Conservation (phyloP, 495 filamentous ascomycete species). For the Jackrogersella multiformis region DNA sequence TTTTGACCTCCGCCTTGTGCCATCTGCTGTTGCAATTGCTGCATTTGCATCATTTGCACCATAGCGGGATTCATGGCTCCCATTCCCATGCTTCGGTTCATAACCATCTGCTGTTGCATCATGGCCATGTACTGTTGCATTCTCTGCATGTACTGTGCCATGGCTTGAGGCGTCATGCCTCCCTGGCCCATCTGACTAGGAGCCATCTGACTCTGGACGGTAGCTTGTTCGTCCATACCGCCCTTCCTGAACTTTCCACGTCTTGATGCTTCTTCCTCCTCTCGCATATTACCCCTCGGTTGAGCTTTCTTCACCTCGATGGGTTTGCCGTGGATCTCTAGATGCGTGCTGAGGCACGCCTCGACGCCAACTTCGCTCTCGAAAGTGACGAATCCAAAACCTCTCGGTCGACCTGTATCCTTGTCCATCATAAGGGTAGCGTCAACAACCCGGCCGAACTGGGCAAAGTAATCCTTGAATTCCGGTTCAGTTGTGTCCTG, state of each 20-base stretch:
- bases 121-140: conserved; percentile 96
- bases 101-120: conserved; percentile 88
- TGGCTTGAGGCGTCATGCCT: conserved; percentile 91
- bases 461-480: conserved; percentile 95
- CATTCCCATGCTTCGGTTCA: conserved; percentile 62
- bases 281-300: conserved; percentile 91
- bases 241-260: conserved; percentile 67
- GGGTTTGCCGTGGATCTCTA: conserved; percentile 92
- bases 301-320: conserved; percentile 99
- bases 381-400: conserved; percentile 99
- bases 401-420: conserved; percentile 92
- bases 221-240: conserved; percentile 53
- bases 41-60: conserved; percentile 72
- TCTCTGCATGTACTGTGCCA: conserved; percentile 96
- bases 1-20: conserved; percentile 53
- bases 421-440: conserved; percentile 99
- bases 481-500: conserved; percentile 96
- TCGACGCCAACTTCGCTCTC: conserved; percentile 96
- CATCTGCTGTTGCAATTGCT: conserved; percentile 81
- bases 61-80: conserved; percentile 68
- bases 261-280: conserved; percentile 81
- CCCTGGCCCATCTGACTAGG: conserved; percentile 58
- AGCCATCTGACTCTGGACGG: conserved; percentile 53
- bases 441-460: conserved; percentile 95
- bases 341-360: conserved; percentile 76